A percentile compares a stretch with the other conserved stretches of the same genome.
phyloP scores from a whole-genome alignment of 805 yeast genomes.

The Vanderwaltozyma polyspora region DNA sequence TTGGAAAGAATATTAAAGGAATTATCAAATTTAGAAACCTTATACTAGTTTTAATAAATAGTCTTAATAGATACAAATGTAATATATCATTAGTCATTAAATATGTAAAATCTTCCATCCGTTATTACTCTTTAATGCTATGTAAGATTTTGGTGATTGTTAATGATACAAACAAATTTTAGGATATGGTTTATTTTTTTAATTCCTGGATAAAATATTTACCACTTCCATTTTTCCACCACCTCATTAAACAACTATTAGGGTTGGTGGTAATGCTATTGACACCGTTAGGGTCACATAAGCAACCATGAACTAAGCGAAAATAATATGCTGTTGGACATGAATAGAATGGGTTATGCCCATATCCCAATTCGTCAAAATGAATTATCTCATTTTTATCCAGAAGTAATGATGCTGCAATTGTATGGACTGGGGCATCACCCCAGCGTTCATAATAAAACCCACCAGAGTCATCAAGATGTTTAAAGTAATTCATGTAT shows the following conservation, averaged over 20 bases:
- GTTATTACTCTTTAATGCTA: too few relatives aligned
- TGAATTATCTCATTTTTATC: constrained; percentile 55
- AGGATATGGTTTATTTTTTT: not conserved
- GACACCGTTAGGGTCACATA: constrained; percentile 42
- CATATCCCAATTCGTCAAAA: constrained; percentile 75
- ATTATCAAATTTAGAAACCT: constrained; percentile 53
- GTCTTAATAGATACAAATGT: constrained; percentile 2
- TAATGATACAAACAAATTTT: not conserved
- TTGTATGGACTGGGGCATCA: constrained; percentile 83
- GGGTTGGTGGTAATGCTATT: constrained; percentile 31
- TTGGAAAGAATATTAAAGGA: constrained; percentile 81
- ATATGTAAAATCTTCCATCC: constrained; percentile 1
- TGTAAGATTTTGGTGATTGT: too few relatives aligned
- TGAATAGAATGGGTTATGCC: constrained; percentile 59
- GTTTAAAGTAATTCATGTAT: constrained; percentile 50
- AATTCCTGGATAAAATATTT: constrained; percentile 19
- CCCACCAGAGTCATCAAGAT: constrained; percentile 58
- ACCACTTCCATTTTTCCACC: constrained; percentile 69
- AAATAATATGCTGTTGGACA: constrained; percentile 45
- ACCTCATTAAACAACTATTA: constrained; percentile 56
- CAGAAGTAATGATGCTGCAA: constrained; percentile 52
- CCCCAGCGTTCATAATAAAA: constrained; percentile 91
- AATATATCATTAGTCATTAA: too few relatives aligned
- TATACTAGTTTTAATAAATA: constrained; percentile 20
- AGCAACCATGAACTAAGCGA: constrained; percentile 48